Evolutionary conservation across 306 rosid genomes (phyloP).

Genomic region (Trichosanthes cucumerina): DNA sequence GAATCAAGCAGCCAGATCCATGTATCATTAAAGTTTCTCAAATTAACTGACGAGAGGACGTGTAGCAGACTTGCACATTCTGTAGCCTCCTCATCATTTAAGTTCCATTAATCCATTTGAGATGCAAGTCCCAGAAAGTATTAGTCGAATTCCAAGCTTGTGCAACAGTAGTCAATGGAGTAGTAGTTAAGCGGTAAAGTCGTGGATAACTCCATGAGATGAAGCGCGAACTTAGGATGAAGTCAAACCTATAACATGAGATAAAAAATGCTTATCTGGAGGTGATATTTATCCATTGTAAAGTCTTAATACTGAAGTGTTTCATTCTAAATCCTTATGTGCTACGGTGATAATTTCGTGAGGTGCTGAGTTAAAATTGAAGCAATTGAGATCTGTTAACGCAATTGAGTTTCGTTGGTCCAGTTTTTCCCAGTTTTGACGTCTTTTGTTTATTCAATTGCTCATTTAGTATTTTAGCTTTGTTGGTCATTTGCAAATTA

Average conservation of each 20-base stretch:
- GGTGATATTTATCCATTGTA: neutral
- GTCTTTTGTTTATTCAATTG: neutral
- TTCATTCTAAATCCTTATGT: neutral
- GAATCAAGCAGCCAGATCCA: no score
- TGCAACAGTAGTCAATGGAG: no score
- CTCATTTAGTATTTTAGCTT: neutral
- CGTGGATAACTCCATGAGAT: neutral
- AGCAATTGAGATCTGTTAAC: neutral
- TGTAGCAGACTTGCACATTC: no score
- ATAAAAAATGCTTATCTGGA: neutral
- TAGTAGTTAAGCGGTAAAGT: no score
- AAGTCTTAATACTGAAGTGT: neutral
- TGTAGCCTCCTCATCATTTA: no score
- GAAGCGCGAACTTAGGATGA: neutral
- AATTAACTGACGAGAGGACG: no score
- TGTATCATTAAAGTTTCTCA: no score
- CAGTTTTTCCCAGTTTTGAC: neutral
- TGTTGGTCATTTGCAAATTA: neutral
- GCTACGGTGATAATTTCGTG: neutral
- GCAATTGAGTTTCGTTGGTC: neutral
- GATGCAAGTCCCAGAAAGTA: no score
- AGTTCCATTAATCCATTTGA: no score
- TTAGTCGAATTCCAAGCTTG: no score
- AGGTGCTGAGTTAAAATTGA: neutral
- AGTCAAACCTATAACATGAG: neutral